Evolutionary conservation across 1,284 basidiomycete genomes (phyloP).

Genomic region (Phellinidium pouzarii): DNA sequence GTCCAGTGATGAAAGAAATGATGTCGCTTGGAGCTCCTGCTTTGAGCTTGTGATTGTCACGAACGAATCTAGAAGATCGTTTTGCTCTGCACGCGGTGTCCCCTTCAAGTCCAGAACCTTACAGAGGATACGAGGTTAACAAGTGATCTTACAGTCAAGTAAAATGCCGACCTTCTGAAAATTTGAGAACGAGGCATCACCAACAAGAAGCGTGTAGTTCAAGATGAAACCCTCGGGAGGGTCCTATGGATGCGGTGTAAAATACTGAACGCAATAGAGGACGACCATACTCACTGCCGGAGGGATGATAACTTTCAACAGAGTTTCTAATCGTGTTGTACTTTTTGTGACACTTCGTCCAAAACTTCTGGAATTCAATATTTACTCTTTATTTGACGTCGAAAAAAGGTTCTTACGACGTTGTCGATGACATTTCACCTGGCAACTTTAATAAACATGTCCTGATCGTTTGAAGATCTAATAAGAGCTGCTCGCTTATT

Average conservation of each 20-base stretch:
- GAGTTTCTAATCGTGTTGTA: conserved; percentile 76
- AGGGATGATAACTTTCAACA: conserved; percentile 91
- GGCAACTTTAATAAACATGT: conserved; percentile 79
- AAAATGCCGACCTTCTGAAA: conserved; percentile 81
- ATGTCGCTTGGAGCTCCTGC: conserved; percentile 77
- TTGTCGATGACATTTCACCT: conserved; percentile 51
- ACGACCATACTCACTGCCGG: conserved; percentile 57
- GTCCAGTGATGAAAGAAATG: conserved; percentile 87
- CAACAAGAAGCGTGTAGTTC: conserved; percentile 89
- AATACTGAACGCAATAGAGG: conserved; percentile 1
- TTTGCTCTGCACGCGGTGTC: conserved; percentile 80
- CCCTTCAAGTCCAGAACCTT: conserved; percentile 95
- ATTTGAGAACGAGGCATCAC: conserved; percentile 88
- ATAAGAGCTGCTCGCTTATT: conserved; percentile 64
- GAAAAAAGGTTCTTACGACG: conserved; percentile 38
- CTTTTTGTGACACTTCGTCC: conserved; percentile 75
- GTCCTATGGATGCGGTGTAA: conserved; percentile 43
- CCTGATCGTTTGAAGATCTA: conserved; percentile 88
- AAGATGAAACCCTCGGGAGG: conserved; percentile 91
- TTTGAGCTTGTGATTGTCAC: conserved; percentile 86
- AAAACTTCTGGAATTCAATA: conserved; percentile 43
- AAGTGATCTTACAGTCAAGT: not conserved
- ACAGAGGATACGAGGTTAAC: conserved; percentile 3
- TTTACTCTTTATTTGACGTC: not conserved
- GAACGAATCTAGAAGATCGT: conserved; percentile 86